phyloP scores from a whole-genome alignment of 1,139 yeast species.

The Sugiyamaella japonica region DNA sequence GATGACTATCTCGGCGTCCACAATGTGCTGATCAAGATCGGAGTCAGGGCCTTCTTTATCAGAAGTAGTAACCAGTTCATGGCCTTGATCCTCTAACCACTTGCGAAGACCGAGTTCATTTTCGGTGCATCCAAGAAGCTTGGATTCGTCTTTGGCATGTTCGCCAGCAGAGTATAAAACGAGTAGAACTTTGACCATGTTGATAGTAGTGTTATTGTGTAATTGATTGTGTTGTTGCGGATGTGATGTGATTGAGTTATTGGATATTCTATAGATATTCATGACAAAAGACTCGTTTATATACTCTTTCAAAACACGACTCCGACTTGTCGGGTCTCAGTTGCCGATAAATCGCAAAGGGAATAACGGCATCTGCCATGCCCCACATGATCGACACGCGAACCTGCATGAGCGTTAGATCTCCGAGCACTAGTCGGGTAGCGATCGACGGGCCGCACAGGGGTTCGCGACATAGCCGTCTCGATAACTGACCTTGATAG shows the following conservation, averaged over 20 bases:
- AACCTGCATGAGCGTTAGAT: not conserved
- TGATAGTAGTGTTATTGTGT: not conserved
- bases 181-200: slow-evolving; percentile 30
- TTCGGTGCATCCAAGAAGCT: slow-evolving; percentile 67
- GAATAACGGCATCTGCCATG: not conserved
- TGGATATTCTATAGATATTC: no score
- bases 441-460: not conserved
- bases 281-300: not conserved
- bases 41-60: slow-evolving; percentile 67
- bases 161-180: slow-evolving; percentile 38
- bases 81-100: slow-evolving; percentile 65
- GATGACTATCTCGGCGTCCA: slow-evolving; percentile 70
- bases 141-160: slow-evolving; percentile 60
- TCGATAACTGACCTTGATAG: no score
- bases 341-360: not conserved
- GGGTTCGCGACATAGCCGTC: no score
- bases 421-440: not conserved
- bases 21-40: slow-evolving; percentile 60
- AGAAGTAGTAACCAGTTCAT: slow-evolving; percentile 61
- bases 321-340: not conserved
- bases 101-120: slow-evolving; percentile 70
- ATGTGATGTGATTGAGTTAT: no score
- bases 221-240: not conserved
- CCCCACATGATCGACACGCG: not conserved
- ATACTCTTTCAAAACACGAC: not conserved